Base-by-base conservation (phyloP, 1,284 basidiomycete species). In the Cryptococcus sp. region DNA sequence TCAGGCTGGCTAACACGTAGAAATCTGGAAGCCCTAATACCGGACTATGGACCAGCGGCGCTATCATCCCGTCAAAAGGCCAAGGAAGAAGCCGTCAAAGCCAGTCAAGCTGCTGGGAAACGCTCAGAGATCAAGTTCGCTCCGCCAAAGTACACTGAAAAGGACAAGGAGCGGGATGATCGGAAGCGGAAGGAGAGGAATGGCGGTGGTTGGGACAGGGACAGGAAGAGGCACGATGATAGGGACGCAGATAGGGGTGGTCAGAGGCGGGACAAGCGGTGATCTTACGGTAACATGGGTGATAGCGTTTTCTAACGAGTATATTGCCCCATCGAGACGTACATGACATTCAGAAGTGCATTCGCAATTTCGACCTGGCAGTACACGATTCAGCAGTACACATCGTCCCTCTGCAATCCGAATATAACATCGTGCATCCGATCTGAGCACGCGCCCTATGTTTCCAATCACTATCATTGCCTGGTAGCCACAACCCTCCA, bases 121-220 rank as follows among this genome's bases (percentile, higher is more conserved):
- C 81, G 87, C 35, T 78, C 76, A 16, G 82, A 83, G 35, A 87
- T 88, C 53, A 82, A 83, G n/a, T 88, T 87, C 65, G 77, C 81
- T 0, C 61, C 59, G 17, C 67, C 72, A 1, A 62, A 56, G 20
- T 54, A 59, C 0, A 50, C 62, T 3, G 62, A 67, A 16, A 54
- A 60, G 38, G 59, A 65, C n/a, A 57, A 57, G 31, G 58, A 58
- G 11, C 51, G 44, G n/a, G 39, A 15, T 27, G 51, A 56, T 3
- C 46, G 62, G 16, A 53, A 61, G 15, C 41, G 59, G 17, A 47
- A 51, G 22, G 54, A 53, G 17, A 40, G 56, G 35, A 53, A 47
- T 47, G 64, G n/a, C 5, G 22, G 42, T n/a, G 42, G 48, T 56
- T 27, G 59, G 39, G 60, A 62, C 3, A 54, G 65, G 27, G 56